Conservation (phyloP, 345 rosid genomes). For the Corchorus capsularis region DNA sequence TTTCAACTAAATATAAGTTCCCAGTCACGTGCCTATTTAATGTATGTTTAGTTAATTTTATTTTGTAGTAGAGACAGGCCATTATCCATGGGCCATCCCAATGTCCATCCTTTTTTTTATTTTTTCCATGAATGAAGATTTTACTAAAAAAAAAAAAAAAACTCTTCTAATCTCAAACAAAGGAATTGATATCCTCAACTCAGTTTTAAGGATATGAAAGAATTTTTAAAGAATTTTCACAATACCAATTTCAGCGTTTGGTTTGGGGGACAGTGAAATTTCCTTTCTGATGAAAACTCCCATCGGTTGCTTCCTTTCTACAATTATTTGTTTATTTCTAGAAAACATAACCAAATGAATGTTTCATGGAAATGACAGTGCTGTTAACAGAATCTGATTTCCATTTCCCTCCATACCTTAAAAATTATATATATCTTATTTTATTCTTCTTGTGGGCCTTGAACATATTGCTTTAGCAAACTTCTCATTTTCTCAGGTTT, state of each 20-base stretch:
- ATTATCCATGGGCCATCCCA: neutral
- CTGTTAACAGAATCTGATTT: neutral
- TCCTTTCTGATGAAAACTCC: neutral
- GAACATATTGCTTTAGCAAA: no score
- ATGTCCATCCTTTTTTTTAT: neutral
- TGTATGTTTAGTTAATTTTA: neutral
- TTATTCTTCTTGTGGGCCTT: neutral
- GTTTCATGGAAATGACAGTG: neutral
- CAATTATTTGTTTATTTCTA: neutral
- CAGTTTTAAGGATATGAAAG: neutral
- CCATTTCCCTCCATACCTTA: neutral
- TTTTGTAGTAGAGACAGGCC: neutral
- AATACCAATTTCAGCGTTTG: neutral
- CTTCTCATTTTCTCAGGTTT: neutral
- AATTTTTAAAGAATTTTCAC: neutral
- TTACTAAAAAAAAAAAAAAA: no score
- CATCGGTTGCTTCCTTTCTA: neutral
- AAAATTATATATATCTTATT: neutral
- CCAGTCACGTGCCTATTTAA: conserved; percentile 26
- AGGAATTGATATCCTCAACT: neutral
- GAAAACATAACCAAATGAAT: neutral
- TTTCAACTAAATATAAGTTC: conserved; percentile 10
- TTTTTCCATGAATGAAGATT: neutral
- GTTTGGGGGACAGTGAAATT: neutral
- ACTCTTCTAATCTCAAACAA: neutral